Base-by-base conservation (phyloP, 192 early-diverging fungal species). In the Chytriomyces sp. region DNA sequence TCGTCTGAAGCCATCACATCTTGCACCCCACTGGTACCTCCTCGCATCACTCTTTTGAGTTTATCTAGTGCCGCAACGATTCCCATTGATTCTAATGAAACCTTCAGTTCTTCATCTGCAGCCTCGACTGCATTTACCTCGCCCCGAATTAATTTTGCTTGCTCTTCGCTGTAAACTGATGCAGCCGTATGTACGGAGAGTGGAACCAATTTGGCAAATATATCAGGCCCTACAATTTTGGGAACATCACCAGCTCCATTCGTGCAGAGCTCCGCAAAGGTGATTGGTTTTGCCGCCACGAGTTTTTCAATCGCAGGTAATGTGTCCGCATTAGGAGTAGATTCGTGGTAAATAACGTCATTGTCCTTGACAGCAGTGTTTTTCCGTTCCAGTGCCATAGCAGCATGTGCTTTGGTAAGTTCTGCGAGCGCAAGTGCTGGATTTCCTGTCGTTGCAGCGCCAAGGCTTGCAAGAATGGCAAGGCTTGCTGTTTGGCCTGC, bases 161-260 rank as follows among this genome's bases (percentile, higher is more conserved):
- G 95, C 80, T 97, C 95, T 79, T 98, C 97, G 24, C 95, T 96
- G 75, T 99, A 99, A 72, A 98, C 67, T 26, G 93, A 94, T 13
- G 96, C 88, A 50, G 93, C 91, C 83, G 98, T 95, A 81, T 97
- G 96, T 0, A 99, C 94, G n/a, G 90, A 87, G 57, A 99, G 84
- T 0, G 97, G 97, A 44, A 99, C 91, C 59, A 99, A 88, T 23
- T 87, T 83, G 46, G 87, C 82, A 74, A 99, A 99, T 66, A 98
- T 91, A 81, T 98, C 96, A 3, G 88, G 82, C 2, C 96, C 96
- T 64, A 97, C 93, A 28, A 98, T 94, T 62, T 93, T 90, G 43
- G 91, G 87, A 57, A 95, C 87, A 60, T 96, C 94, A 50, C 87
- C 89, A 43, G 88, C 88, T 49, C 89, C 86, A 67, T 87, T 86